Evolutionary conservation across 2,329 filamentous ascomycete species (phyloP), one percentile per base, ranked within the genome.

Genomic region (Emergomyces orientalis): DNA sequence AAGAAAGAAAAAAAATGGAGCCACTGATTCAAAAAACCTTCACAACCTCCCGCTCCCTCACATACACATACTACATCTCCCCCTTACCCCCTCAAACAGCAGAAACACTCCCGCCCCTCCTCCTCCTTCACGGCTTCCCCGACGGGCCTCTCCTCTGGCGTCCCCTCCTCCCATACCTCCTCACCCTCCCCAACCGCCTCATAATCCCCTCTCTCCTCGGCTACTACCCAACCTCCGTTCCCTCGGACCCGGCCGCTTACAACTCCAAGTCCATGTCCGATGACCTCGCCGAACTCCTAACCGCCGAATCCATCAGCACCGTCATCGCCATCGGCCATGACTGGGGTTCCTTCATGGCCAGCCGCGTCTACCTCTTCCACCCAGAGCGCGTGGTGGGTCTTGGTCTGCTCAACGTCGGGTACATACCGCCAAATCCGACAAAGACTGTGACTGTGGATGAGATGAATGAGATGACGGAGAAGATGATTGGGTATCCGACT

Each of bases 251-350:
- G 14, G 2, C 56, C 56, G 39, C 56, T 6, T 59, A 45, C 39
- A 59, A 30, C 37, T 47, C 56, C 25, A 43, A 47, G 27, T 2
- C 17, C 37, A 59, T 59, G 56, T 17, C 56, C 17, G 56, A 14
- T 8, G 56, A 58, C 39, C 37, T 58, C 17, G 39, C 39, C 39
- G 56, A 58, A 3, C 56, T 58, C 22, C 56, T 58, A n/a, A 8
- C 39, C 1, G 17, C 37, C 13, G 56, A 59, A 45, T 8, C 14
- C 37, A n/a, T 32, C 25, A 8, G 19, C 22, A 30, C 22, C 2
- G 37, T 17, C 37, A 32, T 59, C 56, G 22, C 56, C 37, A 59
- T 59, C 56, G 56, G 56, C 56, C 56, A 59, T 17, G 56, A 59
- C 56, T 47, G 56, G 56, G 56, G 56, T 11, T 30, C 22, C 13